Evolutionary conservation across 495 filamentous ascomycete genomes (phyloP).

Genomic region (Penicillium roqueforti): DNA sequence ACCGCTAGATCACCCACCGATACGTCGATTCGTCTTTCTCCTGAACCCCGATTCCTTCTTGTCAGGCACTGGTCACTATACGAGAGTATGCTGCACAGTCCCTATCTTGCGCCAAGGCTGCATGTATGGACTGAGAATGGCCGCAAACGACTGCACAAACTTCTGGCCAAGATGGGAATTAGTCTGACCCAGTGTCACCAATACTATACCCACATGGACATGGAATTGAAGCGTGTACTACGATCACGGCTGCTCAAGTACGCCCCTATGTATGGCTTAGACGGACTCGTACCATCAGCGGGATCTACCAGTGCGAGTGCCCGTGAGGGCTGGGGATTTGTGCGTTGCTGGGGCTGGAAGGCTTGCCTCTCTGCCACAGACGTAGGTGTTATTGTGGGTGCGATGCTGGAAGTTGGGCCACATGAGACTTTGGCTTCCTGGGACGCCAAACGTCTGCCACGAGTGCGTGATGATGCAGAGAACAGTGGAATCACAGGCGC

Average conservation of each 20-base stretch:
- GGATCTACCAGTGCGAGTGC: slow-evolving; percentile 45
- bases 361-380: slow-evolving; percentile 89
- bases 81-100: slow-evolving; percentile 96
- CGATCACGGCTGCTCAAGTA: slow-evolving; percentile 84
- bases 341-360: slow-evolving; percentile 96
- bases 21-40: slow-evolving; percentile 85
- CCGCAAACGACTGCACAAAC: slow-evolving; percentile 85
- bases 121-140: slow-evolving; percentile 93
- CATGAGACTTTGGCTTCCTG: slow-evolving; percentile 34
- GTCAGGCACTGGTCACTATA: slow-evolving; percentile 96
- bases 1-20: slow-evolving; percentile 85
- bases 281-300: slow-evolving; percentile 78
- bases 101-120: slow-evolving; percentile 86
- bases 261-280: slow-evolving; percentile 83
- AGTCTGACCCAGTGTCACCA: slow-evolving; percentile 90
- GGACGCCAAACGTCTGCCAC: slow-evolving; percentile 34
- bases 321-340: slow-evolving; percentile 93
- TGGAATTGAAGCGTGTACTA: slow-evolving; percentile 87
- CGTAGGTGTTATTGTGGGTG: slow-evolving; percentile 82
- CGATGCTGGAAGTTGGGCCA: slow-evolving; percentile 83
- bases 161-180: slow-evolving; percentile 97
- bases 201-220: slow-evolving; percentile 97
- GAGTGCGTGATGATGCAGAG: slow-evolving; percentile 37
- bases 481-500: slow-evolving; percentile 19
- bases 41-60: slow-evolving; percentile 89